A percentile compares a stretch with the other conserved stretches of the same genome.
Conservation (phyloP, 345 rosid species). For the Arabis hirsuta region DNA sequence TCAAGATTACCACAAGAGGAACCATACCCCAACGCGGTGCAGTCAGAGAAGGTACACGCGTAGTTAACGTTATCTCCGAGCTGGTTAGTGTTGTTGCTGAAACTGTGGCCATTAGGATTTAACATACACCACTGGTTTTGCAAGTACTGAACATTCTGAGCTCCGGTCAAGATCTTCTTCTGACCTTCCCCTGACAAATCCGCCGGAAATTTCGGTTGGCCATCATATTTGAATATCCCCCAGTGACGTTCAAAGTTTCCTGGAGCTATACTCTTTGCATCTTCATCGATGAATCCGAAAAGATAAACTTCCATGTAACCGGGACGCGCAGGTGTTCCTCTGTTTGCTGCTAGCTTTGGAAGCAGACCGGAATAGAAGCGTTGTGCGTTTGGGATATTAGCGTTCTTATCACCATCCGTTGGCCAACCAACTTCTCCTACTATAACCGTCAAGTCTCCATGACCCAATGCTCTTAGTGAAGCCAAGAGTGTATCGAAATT, state of each 20-base stretch:
- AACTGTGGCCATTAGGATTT: slow-evolving; percentile 62
- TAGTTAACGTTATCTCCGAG: slow-evolving; percentile 67
- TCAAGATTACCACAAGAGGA: slow-evolving; percentile 69
- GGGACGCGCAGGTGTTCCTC: slow-evolving; percentile 73
- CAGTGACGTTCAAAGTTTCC: slow-evolving; percentile 95
- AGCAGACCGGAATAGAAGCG: slow-evolving; percentile 77
- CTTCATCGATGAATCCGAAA: slow-evolving; percentile 84
- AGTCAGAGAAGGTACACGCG: slow-evolving; percentile 69
- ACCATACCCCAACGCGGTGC: slow-evolving; percentile 68
- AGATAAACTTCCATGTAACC: slow-evolving; percentile 70
- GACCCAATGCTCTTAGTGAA: slow-evolving; percentile 61
- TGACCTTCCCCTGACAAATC: slow-evolving; percentile 73
- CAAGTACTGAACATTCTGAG: slow-evolving; percentile 65
- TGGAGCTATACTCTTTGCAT: slow-evolving; percentile 82
- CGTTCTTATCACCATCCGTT: slow-evolving; percentile 90
- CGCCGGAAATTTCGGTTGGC: slow-evolving; percentile 72
- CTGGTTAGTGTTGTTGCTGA: slow-evolving; percentile 52
- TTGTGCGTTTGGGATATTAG: slow-evolving; percentile 58
- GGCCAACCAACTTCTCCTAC: slow-evolving; percentile 98
- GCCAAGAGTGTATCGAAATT: slow-evolving; percentile 87
- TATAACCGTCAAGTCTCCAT: slow-evolving; percentile 59
- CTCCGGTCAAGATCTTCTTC: slow-evolving; percentile 58
- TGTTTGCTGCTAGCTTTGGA: slow-evolving; percentile 58
- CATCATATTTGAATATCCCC: slow-evolving; percentile 84
- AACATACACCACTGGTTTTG: slow-evolving; percentile 75